Evolutionary conservation across 768 basidiomycete genomes (phyloP).

Genomic region (Phaeolepiota aurea): DNA sequence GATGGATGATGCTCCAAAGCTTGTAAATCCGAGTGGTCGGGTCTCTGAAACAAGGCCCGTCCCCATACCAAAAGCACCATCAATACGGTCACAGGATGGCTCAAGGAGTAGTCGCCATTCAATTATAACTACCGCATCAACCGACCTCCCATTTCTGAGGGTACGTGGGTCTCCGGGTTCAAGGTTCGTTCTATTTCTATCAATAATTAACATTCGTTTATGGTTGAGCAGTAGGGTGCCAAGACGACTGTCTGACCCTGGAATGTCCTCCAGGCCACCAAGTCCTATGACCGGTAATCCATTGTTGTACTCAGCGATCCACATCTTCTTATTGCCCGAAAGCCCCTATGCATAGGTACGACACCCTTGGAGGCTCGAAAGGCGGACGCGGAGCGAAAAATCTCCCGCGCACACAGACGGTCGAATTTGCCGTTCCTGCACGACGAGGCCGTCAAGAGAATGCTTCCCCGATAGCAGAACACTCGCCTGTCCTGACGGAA

Average conservation of each 20-base stretch:
- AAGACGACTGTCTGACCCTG: conserved; percentile 31
- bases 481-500: conserved; percentile 6
- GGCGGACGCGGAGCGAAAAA: conserved; percentile 10
- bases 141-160: background rate
- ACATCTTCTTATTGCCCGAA: background rate
- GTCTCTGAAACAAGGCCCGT: conserved; percentile 39
- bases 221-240: conserved; percentile 7
- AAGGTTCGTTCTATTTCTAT: background rate
- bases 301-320: background rate
- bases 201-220: background rate
- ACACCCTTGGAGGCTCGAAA: conserved; percentile 19
- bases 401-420: conserved; percentile 31
- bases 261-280: conserved; percentile 20
- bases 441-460: conserved; percentile 10
- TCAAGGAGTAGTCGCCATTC: background rate
- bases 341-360: conserved; percentile 28
- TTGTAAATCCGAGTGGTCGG: conserved; percentile 69
- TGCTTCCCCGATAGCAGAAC: background rate
- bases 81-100: background rate
- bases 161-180: background rate
- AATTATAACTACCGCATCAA: background rate
- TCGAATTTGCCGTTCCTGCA: conserved; percentile 26
- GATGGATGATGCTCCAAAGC: conserved; percentile 59
- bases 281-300: conserved; percentile 23
- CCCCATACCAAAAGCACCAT: conserved; percentile 7